Evolutionary conservation across 805 yeast genomes (phyloP), one percentile per base, ranked within the genome.

Genomic region (Starmerella kuoi): DNA sequence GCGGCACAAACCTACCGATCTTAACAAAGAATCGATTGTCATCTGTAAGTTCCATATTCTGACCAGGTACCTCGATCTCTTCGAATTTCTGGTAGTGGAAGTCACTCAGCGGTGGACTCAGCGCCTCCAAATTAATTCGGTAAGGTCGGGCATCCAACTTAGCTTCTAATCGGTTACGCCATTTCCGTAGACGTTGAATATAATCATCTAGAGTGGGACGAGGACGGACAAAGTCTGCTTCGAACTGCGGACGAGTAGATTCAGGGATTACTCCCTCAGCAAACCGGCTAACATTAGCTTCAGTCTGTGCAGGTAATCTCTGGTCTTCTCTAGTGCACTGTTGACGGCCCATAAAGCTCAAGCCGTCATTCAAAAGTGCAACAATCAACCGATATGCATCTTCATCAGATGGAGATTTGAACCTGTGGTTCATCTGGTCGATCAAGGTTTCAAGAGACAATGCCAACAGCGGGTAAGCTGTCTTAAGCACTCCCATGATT

Each of bases 1-100:
- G 76, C 2, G 97, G 93, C 60, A 91, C 64, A 63, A 91, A 93
- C 44, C 98, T 69, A 49, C 86, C 96, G 55, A 91, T 83, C 68
- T 91, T 91, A 38, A 85, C 73, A 59, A 91, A 93, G 60, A 88
- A 95, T n/a, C 74, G 61, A 58, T 84, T 88, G 60, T 72, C 85
- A 55, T 88, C 97, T 58, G 79, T 81, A 59, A 84, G 82, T 64
- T 85, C 67, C 57, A 87, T 65, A 56, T 91, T 91, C 58, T 91
- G 99, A 1, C 99, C 98, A 0, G 98, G 98, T 45, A 91, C 77
- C 60, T 91, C 98, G 45, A 91, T 84, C 38, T 91, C 98, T 60
- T 91, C 99, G 58, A 91, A 91, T 62, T 86, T 88, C 60, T 91
- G 97, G 60, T 91, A 95, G 62, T 91, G 98, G 74, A 93, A 91